phyloP scores from a whole-genome alignment of 768 basidiomycete species.

The Leccinum aurantiacum region DNA sequence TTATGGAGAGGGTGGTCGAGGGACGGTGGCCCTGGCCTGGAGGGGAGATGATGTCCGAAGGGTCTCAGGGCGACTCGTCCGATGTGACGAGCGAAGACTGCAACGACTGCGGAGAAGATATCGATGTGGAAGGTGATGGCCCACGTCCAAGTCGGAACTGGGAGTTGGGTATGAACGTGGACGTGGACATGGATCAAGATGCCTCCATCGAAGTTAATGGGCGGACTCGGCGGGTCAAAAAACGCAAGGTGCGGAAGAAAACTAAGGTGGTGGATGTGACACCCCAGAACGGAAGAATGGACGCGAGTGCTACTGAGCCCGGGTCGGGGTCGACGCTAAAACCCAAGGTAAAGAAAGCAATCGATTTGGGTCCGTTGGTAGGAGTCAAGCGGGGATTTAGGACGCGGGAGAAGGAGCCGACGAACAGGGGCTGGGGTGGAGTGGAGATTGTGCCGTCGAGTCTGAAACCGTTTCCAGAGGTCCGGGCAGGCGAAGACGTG shows the following conservation, averaged over 20 bases:
- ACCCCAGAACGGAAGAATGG: background rate
- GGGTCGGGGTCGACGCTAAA: background rate
- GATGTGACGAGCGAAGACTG: conserved; percentile 18
- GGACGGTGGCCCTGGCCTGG: conserved; percentile 32
- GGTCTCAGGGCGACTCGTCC: conserved; percentile 22
- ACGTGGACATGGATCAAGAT: conserved; percentile 26
- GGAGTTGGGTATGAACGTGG: conserved; percentile 26
- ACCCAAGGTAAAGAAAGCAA: conserved; percentile 2
- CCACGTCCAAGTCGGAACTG: conserved; percentile 8
- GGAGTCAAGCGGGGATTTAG: conserved; percentile 60
- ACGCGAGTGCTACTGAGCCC: background rate
- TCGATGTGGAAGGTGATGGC: conserved; percentile 30
- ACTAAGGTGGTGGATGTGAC: conserved; percentile 32
- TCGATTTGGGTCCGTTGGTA: conserved; percentile 65
- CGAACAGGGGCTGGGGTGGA: conserved; percentile 62
- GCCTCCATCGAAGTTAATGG: conserved; percentile 5
- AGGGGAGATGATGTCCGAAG: conserved; percentile 27
- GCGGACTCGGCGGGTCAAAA: conserved; percentile 16
- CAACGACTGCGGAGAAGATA: conserved; percentile 16
- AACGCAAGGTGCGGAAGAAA: conserved; percentile 24
- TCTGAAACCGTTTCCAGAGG: conserved; percentile 17
- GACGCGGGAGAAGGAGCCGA: conserved; percentile 55
- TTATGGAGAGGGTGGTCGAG: conserved; percentile 68
- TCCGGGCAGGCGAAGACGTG: conserved; percentile 10
- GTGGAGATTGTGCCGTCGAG: conserved; percentile 52